phyloP scores from a whole-genome alignment of 2,329 filamentous ascomycete genomes.

The Penicillium sp. region DNA sequence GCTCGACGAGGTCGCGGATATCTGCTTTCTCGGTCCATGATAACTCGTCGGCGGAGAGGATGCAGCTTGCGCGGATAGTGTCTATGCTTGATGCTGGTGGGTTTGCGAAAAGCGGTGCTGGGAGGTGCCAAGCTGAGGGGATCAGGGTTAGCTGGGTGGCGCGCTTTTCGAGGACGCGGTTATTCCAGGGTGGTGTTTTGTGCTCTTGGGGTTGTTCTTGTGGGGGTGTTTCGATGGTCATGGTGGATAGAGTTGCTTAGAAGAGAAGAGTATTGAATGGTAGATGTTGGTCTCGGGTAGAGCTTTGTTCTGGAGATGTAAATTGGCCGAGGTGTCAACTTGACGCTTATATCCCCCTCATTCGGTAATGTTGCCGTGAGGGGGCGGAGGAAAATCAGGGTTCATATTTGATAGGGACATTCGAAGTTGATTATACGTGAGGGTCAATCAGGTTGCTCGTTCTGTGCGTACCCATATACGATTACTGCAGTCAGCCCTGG shows the following conservation, averaged over 20 bases:
- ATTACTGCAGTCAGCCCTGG: no score
- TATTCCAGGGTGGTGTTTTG: conserved; percentile 14
- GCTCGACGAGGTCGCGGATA: conserved; percentile 13
- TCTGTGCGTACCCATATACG: no score
- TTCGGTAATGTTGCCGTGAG: no score
- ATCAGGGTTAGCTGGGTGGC: conserved; percentile 18
- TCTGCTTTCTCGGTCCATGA: conserved; percentile 23
- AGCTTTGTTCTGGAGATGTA: no score
- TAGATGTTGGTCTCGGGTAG: no score
- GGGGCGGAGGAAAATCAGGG: no score
- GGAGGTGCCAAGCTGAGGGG: conserved; percentile 21
- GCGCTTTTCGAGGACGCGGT: conserved; percentile 19
- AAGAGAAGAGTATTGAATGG: not conserved
- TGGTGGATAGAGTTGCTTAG: not conserved
- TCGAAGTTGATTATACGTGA: no score
- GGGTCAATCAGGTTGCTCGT: no score
- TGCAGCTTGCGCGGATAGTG: conserved; percentile 16
- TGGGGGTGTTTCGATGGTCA: not conserved
- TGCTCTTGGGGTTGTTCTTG: not conserved
- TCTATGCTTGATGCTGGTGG: conserved; percentile 12
- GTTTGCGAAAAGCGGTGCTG: conserved; percentile 2
- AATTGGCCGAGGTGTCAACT: not conserved
- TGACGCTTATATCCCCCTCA: not conserved
- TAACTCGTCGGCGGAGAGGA: conserved; percentile 19
- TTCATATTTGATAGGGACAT: no score